Evolutionary conservation across 768 basidiomycete species (phyloP), one percentile per base, ranked within the genome.

Genomic region (Rhodosporidiobolus odoratus): DNA sequence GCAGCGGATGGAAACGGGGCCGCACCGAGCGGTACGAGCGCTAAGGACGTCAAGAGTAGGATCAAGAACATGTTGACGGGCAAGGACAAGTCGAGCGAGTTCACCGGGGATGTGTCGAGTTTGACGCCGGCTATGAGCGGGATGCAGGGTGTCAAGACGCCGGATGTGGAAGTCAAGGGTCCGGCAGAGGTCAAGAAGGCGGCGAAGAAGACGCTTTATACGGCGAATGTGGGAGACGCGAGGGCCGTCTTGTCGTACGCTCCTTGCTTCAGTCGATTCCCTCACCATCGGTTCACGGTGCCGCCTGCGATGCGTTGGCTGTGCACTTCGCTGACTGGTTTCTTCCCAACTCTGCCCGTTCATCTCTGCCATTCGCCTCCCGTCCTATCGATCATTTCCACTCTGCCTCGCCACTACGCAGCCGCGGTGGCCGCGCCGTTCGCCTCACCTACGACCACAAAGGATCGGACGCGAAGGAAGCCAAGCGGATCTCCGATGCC

Each of bases 401-500:
- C 57, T 27, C 32, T 41, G 8, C 32, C 21, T 32, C 3, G 38
- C 23, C 10, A 25, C 12, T 23, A 38, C 52, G 34, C 68, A 82
- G 82, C 78, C 88, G 96, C 54, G 86, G 84, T 19, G 96, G 96
- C 37, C 89, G 86, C 75, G 96, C 92, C 8, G 87, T 98, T 6
- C 85, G 96, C 54, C 81, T 99, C 77, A 97, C 96, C 27, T 98
- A 99, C 78, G 96, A 99, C 78, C 96, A 99, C 83, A 99, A 99
- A 79, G 96, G 96, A 38, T 88, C 89, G 9, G 96, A 99, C 79
- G 88, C 89, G 77, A 92, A 95, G 79, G 96, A 99, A 81, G 94
- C 94, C 27, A 97, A 96, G 81, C 86, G 96, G 30, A 98, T 99
- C 79, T 93, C 85, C 58, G 96, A 98, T 78, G 96, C 96, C 0